Evolutionary conservation across 805 yeast genomes (phyloP).

Genomic region (Nakazawaea laoshanensis): DNA sequence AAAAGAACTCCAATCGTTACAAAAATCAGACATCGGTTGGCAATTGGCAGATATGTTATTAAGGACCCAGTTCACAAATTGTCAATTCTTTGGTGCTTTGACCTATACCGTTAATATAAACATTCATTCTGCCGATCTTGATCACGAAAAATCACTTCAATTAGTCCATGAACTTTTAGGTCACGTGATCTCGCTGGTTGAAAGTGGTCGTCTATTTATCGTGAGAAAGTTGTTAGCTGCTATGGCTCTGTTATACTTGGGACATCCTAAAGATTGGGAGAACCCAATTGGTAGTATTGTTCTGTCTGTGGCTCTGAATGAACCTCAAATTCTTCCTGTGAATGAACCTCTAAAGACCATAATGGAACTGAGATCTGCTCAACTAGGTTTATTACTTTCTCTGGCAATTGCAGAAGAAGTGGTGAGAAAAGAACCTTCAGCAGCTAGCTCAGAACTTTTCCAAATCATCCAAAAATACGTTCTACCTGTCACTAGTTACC

Average conservation of each 20-base stretch:
- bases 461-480: slow-evolving; percentile 25
- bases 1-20: slow-evolving; percentile 45
- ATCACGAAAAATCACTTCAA: not conserved
- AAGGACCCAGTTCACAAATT: slow-evolving; percentile 28
- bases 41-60: slow-evolving; percentile 48
- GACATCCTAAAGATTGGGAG: too few relatives aligned
- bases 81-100: slow-evolving; percentile 74
- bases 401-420: slow-evolving; percentile 47
- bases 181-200: slow-evolving; percentile 13
- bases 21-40: slow-evolving; percentile 49
- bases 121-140: slow-evolving; percentile 11
- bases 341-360: too few relatives aligned
- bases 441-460: slow-evolving; percentile 24
- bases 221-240: slow-evolving; percentile 51
- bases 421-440: slow-evolving; percentile 25
- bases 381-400: slow-evolving; percentile 23
- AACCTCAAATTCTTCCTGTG: too few relatives aligned
- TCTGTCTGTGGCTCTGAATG: too few relatives aligned
- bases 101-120: slow-evolving; percentile 63
- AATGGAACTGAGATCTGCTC: too few relatives aligned
- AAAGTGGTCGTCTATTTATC: slow-evolving; percentile 31
- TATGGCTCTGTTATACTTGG: slow-evolving; percentile 38
- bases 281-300: too few relatives aligned
- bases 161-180: slow-evolving; percentile 10
- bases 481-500: slow-evolving; percentile 22